Evolutionary conservation across 305 asterid genomes (phyloP), one percentile per base, ranked within the genome.

Genomic region (Solanum hybrid): DNA sequence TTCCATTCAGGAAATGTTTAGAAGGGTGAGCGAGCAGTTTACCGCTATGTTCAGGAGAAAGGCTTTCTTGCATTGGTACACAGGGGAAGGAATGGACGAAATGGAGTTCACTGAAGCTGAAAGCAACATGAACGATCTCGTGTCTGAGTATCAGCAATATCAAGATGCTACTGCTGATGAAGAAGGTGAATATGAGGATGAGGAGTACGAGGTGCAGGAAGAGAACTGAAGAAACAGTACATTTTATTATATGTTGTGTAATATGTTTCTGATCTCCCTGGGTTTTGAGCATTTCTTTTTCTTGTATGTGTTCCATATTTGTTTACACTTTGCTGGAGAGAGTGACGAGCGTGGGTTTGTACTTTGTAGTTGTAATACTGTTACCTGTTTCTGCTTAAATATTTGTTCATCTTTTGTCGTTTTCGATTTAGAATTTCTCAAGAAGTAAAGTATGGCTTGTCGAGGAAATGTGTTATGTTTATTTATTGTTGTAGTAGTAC

Each of bases 101-200:
- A 95, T 96, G 98, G 98, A 96, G 92, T 96, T 96, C 90, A 95
- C 97, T 0, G 97, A 96, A 90, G 98, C 98, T 7, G 98, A 96
- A 93, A 96, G 98, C 93, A 96, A 95, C 90, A 96, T 96, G 98
- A 96, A 96, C 45, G 98, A 96, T 89, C 96, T 96, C 1, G 98
- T 96, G 17, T 96, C 98, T 0, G 98, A 96, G 93, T 95, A 96
- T 92, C 98, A 96, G 94, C 98, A 96, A 93, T 96, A 96, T 90
- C 98, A 96, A 90, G 98, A 96, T 87, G 98, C 98, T 11, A 95
- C 98, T 75, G 98, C 97, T 3, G 98, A 96, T 31, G 98, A 96
- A 14, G 98, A 96, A 72, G 97, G 92, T 36, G 97, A 95, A 88
- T 95, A 94, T 3, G 96, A 94, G 79, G 97, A 94, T 0, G 96